phyloP scores from a whole-genome alignment of 2,329 filamentous ascomycete species.

The Aspergillus costaricaensis region DNA sequence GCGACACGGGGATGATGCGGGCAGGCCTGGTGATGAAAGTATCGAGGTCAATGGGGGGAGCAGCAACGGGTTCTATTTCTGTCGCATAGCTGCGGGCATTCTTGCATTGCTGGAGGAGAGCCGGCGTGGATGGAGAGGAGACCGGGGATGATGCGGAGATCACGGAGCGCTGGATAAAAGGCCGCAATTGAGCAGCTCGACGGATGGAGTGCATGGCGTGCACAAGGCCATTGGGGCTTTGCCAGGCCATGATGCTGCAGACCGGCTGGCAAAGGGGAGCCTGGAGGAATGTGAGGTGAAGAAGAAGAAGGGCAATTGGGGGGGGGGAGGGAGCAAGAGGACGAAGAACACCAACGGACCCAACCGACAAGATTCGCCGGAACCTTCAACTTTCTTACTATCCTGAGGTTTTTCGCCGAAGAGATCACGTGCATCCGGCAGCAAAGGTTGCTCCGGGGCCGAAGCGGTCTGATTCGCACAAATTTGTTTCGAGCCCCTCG shows the following conservation, averaged over 20 bases:
- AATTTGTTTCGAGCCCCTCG: constrained; percentile 21
- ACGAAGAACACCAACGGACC: background rate
- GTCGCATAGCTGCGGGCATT: constrained; percentile 32
- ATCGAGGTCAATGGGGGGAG: constrained; percentile 38
- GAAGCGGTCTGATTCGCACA: constrained; percentile 31
- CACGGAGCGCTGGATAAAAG: constrained; percentile 45
- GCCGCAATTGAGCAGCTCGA: constrained; percentile 37
- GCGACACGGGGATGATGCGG: constrained; percentile 78
- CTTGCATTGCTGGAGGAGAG: constrained; percentile 19
- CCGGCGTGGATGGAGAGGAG: constrained; percentile 16
- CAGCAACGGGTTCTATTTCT: constrained; percentile 26
- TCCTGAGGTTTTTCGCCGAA: constrained; percentile 28
- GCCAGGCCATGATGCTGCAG: constrained; percentile 38
- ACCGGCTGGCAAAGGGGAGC: constrained; percentile 15
- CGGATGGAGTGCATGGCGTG: constrained; percentile 39
- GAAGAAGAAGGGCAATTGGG: background rate
- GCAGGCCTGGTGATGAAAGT: constrained; percentile 49
- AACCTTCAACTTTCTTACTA: constrained; percentile 12
- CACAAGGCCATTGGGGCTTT: constrained; percentile 37
- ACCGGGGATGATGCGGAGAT: constrained; percentile 20
- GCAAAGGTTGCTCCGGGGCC: constrained; percentile 30
- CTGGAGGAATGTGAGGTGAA: constrained; percentile 1
- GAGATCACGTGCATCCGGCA: constrained; percentile 27
- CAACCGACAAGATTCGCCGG: background rate
- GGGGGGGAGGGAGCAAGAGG: background rate